These are phyloP conservation scores for Umbelopsis sp. DNA, from an alignment of 371 early-diverging fungal genomes.

Conservation along the genomic window DNA sequence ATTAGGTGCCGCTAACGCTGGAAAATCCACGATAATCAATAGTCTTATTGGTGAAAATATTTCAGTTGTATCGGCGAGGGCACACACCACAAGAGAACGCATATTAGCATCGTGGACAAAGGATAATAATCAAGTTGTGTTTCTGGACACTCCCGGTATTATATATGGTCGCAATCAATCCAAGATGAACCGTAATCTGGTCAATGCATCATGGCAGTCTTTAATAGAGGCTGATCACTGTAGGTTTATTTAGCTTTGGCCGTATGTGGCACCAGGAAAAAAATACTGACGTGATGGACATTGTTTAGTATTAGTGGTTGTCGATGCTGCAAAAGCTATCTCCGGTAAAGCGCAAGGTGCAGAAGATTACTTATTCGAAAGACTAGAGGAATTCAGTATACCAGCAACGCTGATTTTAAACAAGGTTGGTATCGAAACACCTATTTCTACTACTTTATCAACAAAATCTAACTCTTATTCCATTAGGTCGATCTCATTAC, in stretches of 20 bases:
- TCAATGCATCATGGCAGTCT: slow-evolving; percentile 76
- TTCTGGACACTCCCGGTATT: slow-evolving; percentile 73
- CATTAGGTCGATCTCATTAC: slow-evolving; percentile 60
- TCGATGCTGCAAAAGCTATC: slow-evolving; percentile 64
- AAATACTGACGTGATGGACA: background rate
- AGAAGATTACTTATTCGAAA: slow-evolving; percentile 62
- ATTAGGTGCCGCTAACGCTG: slow-evolving; percentile 81
- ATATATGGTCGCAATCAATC: slow-evolving; percentile 45
- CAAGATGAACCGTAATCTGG: slow-evolving; percentile 61
- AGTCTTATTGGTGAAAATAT: slow-evolving; percentile 60
- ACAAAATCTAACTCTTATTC: background rate
- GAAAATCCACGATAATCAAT: slow-evolving; percentile 82
- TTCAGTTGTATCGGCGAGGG: slow-evolving; percentile 71
- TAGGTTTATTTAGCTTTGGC: slow-evolving; percentile 21
- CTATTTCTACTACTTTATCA: background rate
- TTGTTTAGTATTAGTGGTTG: slow-evolving; percentile 54
- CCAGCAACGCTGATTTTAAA: slow-evolving; percentile 74
- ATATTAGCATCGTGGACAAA: slow-evolving; percentile 61
- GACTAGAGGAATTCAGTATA: slow-evolving; percentile 43
- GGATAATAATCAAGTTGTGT: slow-evolving; percentile 63
- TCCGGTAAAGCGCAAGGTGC: slow-evolving; percentile 42
- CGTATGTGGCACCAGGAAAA: no score
- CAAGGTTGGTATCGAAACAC: slow-evolving; percentile 49
- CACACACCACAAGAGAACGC: slow-evolving; percentile 79
- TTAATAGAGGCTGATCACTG: slow-evolving; percentile 71